These are phyloP conservation scores for Cutaneotrichosporon cutaneum DNA, from an alignment of 1,284 basidiomycete genomes.

Conservation along the genomic window DNA sequence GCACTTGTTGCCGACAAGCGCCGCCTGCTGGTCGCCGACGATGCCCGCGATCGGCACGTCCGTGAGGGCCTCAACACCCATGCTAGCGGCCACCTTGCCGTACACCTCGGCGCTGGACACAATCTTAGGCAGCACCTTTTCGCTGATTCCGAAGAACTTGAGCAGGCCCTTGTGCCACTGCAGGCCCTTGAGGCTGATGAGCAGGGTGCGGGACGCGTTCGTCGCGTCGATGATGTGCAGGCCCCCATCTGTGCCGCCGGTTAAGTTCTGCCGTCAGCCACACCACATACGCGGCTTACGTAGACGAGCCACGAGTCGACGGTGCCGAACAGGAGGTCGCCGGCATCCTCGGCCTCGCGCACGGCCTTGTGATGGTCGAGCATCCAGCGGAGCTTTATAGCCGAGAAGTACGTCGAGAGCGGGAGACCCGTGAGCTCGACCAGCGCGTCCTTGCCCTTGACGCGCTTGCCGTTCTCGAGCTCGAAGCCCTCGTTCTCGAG, in stretches of 20 bases:
- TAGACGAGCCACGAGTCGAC: constrained; percentile 82
- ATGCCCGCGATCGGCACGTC: constrained; percentile 86
- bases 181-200: constrained; percentile 79
- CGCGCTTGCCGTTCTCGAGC: constrained; percentile 49
- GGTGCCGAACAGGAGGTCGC: constrained; percentile 86
- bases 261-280: constrained; percentile 59
- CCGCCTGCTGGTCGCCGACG: constrained; percentile 95
- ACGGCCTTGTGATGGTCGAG: constrained; percentile 83
- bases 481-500: constrained; percentile 73
- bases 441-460: constrained; percentile 61
- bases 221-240: constrained; percentile 94
- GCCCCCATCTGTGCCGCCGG: constrained; percentile 66
- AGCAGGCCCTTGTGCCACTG: constrained; percentile 80
- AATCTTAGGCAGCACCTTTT: constrained; percentile 78
- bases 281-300: constrained; percentile 37
- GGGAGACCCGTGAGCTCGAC: constrained; percentile 67
- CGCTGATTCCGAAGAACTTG: constrained; percentile 80
- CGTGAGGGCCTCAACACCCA: constrained; percentile 62
- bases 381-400: constrained; percentile 96
- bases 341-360: constrained; percentile 72
- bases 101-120: constrained; percentile 92
- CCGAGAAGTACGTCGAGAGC: constrained; percentile 96
- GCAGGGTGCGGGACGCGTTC: constrained; percentile 93
- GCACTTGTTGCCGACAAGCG: constrained; percentile 95
- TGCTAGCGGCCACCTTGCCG: constrained; percentile 62